Percentiles rank a stretch among this genome's conserved stretches.
phyloP scores from a whole-genome alignment of 163 green algal species.

The Chlamydomonas reinhardtii region DNA sequence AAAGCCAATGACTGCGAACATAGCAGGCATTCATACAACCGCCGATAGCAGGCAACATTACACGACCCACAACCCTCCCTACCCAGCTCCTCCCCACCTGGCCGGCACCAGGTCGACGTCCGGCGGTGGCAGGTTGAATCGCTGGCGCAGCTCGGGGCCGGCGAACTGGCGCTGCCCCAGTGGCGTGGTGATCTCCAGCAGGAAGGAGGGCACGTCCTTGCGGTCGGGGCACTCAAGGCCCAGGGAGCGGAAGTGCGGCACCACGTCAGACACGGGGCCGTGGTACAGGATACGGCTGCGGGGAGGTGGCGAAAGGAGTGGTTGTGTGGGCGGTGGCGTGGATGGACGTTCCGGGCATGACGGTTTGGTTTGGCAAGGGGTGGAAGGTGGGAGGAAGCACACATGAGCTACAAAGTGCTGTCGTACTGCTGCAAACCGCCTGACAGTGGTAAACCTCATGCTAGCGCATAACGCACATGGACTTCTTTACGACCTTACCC shows the following conservation, averaged over 20 bases:
- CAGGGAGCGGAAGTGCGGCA: constrained; percentile 67
- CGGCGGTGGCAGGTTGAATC: constrained; percentile 35
- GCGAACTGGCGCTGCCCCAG: constrained; percentile 61
- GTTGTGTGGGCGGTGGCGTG: too few species aligned
- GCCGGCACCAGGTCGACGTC: background rate
- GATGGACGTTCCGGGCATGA: too few species aligned
- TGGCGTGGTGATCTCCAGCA: constrained; percentile 80
- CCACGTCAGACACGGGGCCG: constrained; percentile 43
- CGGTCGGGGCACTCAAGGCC: constrained; percentile 68
- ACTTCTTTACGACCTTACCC: too few species aligned
- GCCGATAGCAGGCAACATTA: too few species aligned
- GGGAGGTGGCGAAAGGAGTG: background rate
- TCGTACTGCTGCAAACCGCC: too few species aligned
- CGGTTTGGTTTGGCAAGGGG: too few species aligned
- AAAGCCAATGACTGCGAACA: too few species aligned
- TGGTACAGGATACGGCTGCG: constrained; percentile 56
- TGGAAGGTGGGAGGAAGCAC: too few species aligned
- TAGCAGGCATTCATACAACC: too few species aligned
- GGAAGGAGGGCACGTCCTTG: constrained; percentile 79
- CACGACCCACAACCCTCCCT: background rate
- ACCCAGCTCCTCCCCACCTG: background rate
- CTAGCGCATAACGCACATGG: too few species aligned
- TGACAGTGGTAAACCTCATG: too few species aligned
- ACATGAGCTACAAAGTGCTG: too few species aligned
- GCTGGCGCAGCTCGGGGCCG: constrained; percentile 11